Evolutionary conservation across 345 rosid species (phyloP), one percentile per base, ranked within the genome.

Genomic region (Microthlaspi erraticum): DNA sequence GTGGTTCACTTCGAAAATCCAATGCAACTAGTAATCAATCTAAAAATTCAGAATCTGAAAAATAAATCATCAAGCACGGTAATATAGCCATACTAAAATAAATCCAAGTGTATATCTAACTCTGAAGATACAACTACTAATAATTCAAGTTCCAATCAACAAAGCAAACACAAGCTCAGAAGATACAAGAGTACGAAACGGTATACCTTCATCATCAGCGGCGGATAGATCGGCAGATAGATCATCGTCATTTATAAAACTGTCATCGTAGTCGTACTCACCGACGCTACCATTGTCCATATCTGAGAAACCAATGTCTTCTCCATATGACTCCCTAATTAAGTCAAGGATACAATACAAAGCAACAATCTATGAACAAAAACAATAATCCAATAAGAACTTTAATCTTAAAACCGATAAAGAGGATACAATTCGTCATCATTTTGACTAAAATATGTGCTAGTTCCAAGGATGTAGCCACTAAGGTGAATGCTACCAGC

Each of bases 401-500:
- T 34, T 11, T 19, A 66, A 60, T 32, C 42, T 2, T 9, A 42
- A 20, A 59, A n/a, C n/a, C n/a, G n/a, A n/a, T n/a, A n/a, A n/a
- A n/a, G n/a, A 84, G 88, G 90, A 91, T 91, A 91, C 88, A 86
- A 80, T 10, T 82, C 86, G 29, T 82, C 91, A 16, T 79, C 73
- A n/a, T 29, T 60, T 8, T 2, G 60, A 5, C 49, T 44, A 23
- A 44, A 61, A 10, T n/a, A 53, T 4, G 68, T 20, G 45, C 73
- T 68, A 45, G 61, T 41, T 34, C 66, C 60, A 17, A 75, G 45
- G 78, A 79, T 87, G 82, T 83, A 87, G 70, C 96, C 96, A 43
- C 90, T 76, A 52, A 91, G 84, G 66, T 88, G 97, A 71, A 91
- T 79, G 46, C 84, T 82, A 1, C 78, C 77, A 33, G 91, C 86